Evolutionary conservation across 805 yeast species (phyloP), one percentile per base, ranked within the genome.

Genomic region (Candida palmyrensis): DNA sequence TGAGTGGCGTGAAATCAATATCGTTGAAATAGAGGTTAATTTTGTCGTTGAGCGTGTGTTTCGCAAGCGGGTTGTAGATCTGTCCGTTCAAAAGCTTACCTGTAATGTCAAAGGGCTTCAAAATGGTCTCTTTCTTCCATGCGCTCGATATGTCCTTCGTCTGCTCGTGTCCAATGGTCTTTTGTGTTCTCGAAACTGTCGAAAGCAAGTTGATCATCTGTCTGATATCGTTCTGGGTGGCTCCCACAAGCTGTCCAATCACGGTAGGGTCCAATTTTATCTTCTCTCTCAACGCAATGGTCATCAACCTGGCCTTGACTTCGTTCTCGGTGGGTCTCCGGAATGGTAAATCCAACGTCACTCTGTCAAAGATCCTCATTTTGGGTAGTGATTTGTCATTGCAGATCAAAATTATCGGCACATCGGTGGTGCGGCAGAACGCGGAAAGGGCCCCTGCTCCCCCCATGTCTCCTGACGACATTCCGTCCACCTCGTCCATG

Each of bases 401-500:
- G 64, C 97, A 90, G 41, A 92, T 89, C 34, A 90, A 68, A 38
- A 92, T 88, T 64, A 92, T 73, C 11, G 99, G 98, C 46, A 90
- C 85, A 27, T 78, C 72, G 0, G 97, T 88, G 32, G 78, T 80
- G 27, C 82, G 72, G 53, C 97, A 89, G 46, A 86, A 82, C 25
- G 82, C 79, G 0, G 97, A 87, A 57, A 92, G 70, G 39, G 88
- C 94, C 16, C 96, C 97, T 18, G 92, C 96, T 42, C 99, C 99
- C 40, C 99, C 99, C 47, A 92, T 81, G 59, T 92, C 99, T 43
- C 99, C 99, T 51, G 94, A 88, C 25, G 96, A 86, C 97, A 92
- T 92, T 46, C 99, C 99, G 57, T 92, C 99, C 19, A 92, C 97
- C 63, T 92, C 99, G 61, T 92, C 99, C 97, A 92, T 88, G 42